These are phyloP conservation scores for Aspergillus ustus DNA, from an alignment of 2,329 filamentous ascomycete species.

Conservation along the genomic window DNA sequence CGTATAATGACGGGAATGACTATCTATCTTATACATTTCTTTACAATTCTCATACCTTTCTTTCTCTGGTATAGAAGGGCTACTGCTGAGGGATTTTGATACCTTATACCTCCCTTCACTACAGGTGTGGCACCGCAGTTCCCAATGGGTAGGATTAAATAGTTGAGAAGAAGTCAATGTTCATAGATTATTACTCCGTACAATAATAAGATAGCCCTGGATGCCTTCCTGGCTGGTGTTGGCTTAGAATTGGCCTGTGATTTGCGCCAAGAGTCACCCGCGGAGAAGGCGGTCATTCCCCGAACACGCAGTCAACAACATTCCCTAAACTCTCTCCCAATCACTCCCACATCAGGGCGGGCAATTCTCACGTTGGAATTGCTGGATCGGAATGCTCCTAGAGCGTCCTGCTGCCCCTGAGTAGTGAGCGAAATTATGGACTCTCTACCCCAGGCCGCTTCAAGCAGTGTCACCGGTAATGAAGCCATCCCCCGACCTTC, in stretches of 20 bases:
- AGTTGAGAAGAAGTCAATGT: neutral
- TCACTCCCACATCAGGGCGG: constrained; percentile 4
- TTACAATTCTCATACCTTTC: constrained; percentile 12
- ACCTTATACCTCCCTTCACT: neutral
- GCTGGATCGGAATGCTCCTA: constrained; percentile 35
- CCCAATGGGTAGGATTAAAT: neutral
- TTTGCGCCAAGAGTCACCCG: constrained; percentile 17
- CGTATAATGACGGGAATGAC: constrained; percentile 41
- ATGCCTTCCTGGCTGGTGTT: neutral
- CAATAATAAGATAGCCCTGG: neutral
- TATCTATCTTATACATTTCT: constrained; percentile 19
- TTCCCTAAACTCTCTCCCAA: neutral
- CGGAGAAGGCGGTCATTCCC: constrained; percentile 21
- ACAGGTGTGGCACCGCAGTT: neutral
- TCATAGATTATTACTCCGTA: neutral
- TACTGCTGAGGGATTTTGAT: neutral
- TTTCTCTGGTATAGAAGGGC: neutral
- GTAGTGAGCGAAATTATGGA: constrained; percentile 45
- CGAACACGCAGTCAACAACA: constrained; percentile 5
- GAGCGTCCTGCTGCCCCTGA: constrained; percentile 25
- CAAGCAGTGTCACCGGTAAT: constrained; percentile 74
- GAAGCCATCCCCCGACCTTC: constrained; percentile 10
- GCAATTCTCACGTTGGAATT: constrained; percentile 8
- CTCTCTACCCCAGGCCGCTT: constrained; percentile 58
- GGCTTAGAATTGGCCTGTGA: neutral